These are phyloP conservation scores for Ceratocystis diversiconidia DNA, from an alignment of 2,329 filamentous ascomycete species.

Conservation along the genomic window DNA sequence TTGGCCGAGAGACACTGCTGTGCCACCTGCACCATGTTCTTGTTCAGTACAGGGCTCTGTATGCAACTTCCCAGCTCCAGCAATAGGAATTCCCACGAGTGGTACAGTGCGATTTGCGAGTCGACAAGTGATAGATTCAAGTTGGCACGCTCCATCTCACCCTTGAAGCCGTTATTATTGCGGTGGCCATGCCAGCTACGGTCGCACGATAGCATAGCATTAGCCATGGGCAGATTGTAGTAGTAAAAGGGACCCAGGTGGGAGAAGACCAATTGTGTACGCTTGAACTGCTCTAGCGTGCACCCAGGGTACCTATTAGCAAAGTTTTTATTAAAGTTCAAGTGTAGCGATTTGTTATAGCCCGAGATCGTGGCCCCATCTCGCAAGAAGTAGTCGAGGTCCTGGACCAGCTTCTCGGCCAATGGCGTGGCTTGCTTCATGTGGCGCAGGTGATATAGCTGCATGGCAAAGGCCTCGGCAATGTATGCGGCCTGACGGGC, in stretches of 20 bases:
- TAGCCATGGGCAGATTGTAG: slow-evolving; percentile 65
- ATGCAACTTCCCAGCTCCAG: slow-evolving; percentile 62
- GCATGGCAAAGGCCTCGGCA: slow-evolving; percentile 79
- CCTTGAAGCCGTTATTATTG: slow-evolving; percentile 56
- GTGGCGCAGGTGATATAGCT: slow-evolving; percentile 74
- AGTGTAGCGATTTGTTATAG: slow-evolving; percentile 79
- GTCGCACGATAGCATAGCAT: slow-evolving; percentile 63
- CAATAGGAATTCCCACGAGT: slow-evolving; percentile 78
- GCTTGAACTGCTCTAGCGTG: slow-evolving; percentile 64
- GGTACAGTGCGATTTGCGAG: slow-evolving; percentile 73
- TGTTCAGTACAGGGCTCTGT: slow-evolving; percentile 42
- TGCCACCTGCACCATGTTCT: slow-evolving; percentile 59
- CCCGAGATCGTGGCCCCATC: slow-evolving; percentile 64
- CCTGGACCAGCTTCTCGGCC: slow-evolving; percentile 55
- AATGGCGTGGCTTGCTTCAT: slow-evolving; percentile 51
- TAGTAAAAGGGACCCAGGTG: slow-evolving; percentile 65
- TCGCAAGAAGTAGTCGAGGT: slow-evolving; percentile 65
- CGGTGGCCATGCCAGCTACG: slow-evolving; percentile 57
- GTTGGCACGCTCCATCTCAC: slow-evolving; percentile 77
- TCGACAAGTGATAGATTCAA: slow-evolving; percentile 83
- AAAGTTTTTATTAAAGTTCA: slow-evolving; percentile 75
- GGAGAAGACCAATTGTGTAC: slow-evolving; percentile 50
- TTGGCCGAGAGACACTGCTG: slow-evolving; percentile 69
- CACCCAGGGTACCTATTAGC: slow-evolving; percentile 60
- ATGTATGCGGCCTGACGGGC: slow-evolving; percentile 66